Base-by-base conservation (phyloP, 495 filamentous ascomycete species). In the Aspergillus homomorphus region DNA sequence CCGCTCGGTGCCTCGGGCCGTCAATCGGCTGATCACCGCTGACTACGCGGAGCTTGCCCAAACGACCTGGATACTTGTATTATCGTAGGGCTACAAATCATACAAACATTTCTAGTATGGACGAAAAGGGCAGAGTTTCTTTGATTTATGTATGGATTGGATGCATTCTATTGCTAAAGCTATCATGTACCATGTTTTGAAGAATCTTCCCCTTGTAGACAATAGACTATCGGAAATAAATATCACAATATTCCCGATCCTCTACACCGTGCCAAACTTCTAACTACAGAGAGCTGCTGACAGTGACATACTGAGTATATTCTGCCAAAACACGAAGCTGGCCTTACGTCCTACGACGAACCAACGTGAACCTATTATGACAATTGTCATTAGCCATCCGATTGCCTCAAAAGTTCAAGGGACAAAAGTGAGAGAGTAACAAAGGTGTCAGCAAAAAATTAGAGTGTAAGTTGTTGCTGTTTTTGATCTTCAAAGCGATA, bases 391-490 rank as follows among this genome's bases (percentile, higher is more conserved):
- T 57, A 59, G 61, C 53, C 42, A 18, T 44, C 14, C 52, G 10
- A 20, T 58, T 24, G 45, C 54, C 20, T 38, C 9, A 45, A 52
- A 19, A 55, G 22, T 16, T 23, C 44, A 58, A 33, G 41, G 51
- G 45, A 30, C 26, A 41, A 45, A 58, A 18, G 19, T 33, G 51
- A 52, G 30, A 51, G 45, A 33, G 42, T 28, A 33, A 45, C 38
- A 49, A 24, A 20, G 60, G 78, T 77, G 80, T 83, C 80, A 82
- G 73, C 62, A 82, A 83, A 83, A 83, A 83, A 83, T 83, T 83
- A 83, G 80, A 83, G 80, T 83, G 79, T 81, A 71, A 71, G 78
- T 82, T 81, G 78, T 81, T 81, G 76, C 73, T 74, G 60, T 67
- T 77, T 74, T 81, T 72, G 59, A 73, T 81, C 80, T 67, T 80